Conservation (phyloP, 306 rosid genomes). For the Quercus parvula region DNA sequence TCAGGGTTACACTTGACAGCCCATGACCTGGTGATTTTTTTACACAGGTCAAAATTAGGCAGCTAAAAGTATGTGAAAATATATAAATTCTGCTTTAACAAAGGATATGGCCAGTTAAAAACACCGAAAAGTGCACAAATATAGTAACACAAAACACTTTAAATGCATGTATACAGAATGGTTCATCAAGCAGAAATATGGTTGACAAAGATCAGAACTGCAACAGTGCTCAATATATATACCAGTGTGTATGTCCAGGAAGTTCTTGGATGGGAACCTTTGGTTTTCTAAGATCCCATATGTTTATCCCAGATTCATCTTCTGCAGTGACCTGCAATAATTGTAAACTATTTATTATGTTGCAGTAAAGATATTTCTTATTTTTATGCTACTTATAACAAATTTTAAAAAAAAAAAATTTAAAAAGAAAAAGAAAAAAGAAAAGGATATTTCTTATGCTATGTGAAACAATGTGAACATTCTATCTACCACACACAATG, state of each 20-base stretch:
- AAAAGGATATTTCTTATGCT: not conserved
- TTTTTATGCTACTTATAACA: not conserved
- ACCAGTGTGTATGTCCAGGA: slow-evolving; percentile 98
- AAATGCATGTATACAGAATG: slow-evolving; percentile 2
- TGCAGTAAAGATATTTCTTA: not conserved
- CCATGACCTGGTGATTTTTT: slow-evolving; percentile 73
- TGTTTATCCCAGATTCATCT: slow-evolving; percentile 81
- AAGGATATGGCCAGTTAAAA: not conserved
- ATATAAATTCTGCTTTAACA: slow-evolving; percentile 2
- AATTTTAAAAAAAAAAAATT: too few relatives aligned
- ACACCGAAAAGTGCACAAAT: not conserved
- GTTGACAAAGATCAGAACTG: slow-evolving; percentile 16
- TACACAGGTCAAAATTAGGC: slow-evolving; percentile 35
- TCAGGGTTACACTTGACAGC: slow-evolving; percentile 87
- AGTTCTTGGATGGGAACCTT: slow-evolving; percentile 76
- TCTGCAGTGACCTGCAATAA: slow-evolving; percentile 76
- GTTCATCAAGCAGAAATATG: slow-evolving; percentile 18
- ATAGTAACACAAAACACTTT: not conserved
- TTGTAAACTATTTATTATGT: slow-evolving; percentile 19
- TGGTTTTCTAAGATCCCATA: slow-evolving; percentile 93
- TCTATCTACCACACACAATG: not conserved
- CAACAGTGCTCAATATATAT: slow-evolving; percentile 18
- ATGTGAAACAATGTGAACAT: not conserved
- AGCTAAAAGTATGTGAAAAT: slow-evolving; percentile 11
- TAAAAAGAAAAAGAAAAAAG: too few relatives aligned